Percentiles rank a stretch among this genome's conserved stretches.
Conservation (phyloP, 2,329 filamentous ascomycete genomes). For the Arthroderma sp. region DNA sequence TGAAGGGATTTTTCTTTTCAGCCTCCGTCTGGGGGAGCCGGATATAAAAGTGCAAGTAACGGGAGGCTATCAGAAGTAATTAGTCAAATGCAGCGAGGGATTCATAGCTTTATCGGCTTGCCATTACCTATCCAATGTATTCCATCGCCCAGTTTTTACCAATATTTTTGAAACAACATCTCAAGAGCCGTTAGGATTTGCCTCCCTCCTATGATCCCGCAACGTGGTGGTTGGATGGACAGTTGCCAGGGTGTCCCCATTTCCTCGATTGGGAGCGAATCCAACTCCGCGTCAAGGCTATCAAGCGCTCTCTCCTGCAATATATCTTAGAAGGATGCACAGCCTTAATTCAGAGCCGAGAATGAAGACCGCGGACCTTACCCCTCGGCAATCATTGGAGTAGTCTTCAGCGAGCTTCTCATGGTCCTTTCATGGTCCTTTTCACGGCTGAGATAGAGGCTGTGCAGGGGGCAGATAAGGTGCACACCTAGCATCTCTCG, state of each 20-base stretch:
- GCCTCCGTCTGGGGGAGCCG: too few relatives aligned
- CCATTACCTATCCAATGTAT: too few relatives aligned
- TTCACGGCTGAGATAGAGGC: conserved; percentile 1
- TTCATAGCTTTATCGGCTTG: too few relatives aligned
- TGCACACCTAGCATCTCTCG: conserved; percentile 3
- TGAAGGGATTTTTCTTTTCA: too few relatives aligned
- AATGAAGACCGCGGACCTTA: conserved; percentile 4
- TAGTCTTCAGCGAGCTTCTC: conserved; percentile 5
- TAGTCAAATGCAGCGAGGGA: too few relatives aligned
- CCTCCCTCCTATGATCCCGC: conserved; percentile 1
- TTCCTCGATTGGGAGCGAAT: not conserved
- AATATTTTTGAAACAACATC: not conserved
- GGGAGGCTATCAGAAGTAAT: too few relatives aligned
- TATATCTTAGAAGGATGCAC: conserved; percentile 4
- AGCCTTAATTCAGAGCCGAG: conserved; percentile 2
- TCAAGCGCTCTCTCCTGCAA: conserved; percentile 3
- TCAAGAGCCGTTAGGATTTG: not conserved
- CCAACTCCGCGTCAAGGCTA: not conserved
- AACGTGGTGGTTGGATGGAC: conserved; percentile 5
- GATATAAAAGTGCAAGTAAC: too few relatives aligned
- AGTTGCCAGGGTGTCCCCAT: conserved; percentile 3
- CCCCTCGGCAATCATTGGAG: conserved; percentile 3
- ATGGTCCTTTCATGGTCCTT: not conserved
- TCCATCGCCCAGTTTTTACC: too few relatives aligned
- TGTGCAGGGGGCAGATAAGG: not conserved